Evolutionary conservation across 768 basidiomycete species (phyloP).

Genomic region (Astraeus odoratus): DNA sequence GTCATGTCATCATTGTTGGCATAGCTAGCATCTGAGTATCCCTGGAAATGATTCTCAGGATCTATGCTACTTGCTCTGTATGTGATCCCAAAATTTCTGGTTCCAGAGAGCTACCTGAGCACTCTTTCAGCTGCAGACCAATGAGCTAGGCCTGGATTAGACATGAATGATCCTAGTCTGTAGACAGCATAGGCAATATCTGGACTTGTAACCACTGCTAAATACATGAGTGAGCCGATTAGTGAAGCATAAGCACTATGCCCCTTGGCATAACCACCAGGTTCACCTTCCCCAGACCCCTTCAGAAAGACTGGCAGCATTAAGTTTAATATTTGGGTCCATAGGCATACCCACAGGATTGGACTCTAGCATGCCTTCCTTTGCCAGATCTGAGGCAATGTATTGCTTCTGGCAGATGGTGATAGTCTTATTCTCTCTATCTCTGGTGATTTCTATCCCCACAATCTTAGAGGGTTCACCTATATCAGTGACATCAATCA

Average conservation of each 20-base stretch:
- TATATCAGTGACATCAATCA: conserved; percentile 16
- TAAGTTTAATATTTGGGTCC: neutral
- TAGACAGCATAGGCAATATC: conserved; percentile 10
- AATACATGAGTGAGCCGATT: conserved; percentile 21
- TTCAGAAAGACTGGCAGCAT: no score
- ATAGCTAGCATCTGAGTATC: conserved; percentile 22
- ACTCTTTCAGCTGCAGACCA: conserved; percentile 9
- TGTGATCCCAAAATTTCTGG: neutral
- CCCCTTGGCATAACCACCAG: neutral
- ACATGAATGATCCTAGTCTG: conserved; percentile 6
- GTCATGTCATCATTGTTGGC: conserved; percentile 15
- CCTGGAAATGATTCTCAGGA: conserved; percentile 5
- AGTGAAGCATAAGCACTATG: neutral
- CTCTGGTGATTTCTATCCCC: conserved; percentile 18
- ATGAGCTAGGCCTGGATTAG: conserved; percentile 7
- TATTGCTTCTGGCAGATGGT: conserved; percentile 5
- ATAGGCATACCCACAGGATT: conserved; percentile 6
- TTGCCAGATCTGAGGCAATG: conserved; percentile 1
- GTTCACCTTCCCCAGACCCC: neutral
- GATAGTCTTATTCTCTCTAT: neutral
- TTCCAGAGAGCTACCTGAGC: conserved; percentile 10
- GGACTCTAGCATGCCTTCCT: neutral
- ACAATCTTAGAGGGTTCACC: conserved; percentile 19
- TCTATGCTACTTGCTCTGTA: neutral
- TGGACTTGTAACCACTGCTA: conserved; percentile 6